Percentiles rank a stretch among this genome's conserved stretches.
Conservation (phyloP, 1,284 basidiomycete species). For the Somion occarium region DNA sequence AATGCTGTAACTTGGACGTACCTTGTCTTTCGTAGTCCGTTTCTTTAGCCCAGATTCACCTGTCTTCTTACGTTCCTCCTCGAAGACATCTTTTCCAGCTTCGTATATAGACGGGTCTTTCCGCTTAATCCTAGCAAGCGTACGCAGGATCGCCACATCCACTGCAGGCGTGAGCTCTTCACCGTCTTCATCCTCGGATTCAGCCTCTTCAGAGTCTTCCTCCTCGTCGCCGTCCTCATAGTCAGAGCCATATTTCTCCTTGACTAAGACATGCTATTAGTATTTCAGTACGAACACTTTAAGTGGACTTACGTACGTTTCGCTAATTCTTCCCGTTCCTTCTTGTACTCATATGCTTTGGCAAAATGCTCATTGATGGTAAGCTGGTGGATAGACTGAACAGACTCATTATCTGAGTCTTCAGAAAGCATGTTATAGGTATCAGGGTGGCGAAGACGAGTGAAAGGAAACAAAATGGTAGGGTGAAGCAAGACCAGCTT, state of each 20-base stretch:
- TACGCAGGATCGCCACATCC: constrained; percentile 93
- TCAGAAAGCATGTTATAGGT: constrained; percentile 38
- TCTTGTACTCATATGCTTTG: constrained; percentile 75
- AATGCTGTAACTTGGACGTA: constrained; percentile 20
- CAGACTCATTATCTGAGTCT: constrained; percentile 39
- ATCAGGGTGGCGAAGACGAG: constrained; percentile 27
- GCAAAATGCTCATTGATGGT: constrained; percentile 82
- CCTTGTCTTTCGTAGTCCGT: constrained; percentile 48
- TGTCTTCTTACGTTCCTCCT: constrained; percentile 65
- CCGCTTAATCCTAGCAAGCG: constrained; percentile 80
- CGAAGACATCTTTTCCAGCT: constrained; percentile 63
- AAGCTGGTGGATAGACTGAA: constrained; percentile 45
- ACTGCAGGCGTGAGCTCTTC: constrained; percentile 93
- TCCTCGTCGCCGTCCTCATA: constrained; percentile 45
- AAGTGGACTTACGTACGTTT: constrained; percentile 48
- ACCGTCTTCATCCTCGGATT: constrained; percentile 92
- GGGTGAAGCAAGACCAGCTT: neutral
- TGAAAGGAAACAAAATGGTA: neutral
- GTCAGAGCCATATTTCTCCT: constrained; percentile 84
- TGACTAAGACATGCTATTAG: constrained; percentile 44
- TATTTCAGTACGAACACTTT: neutral
- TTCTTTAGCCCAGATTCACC: constrained; percentile 19
- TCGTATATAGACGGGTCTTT: constrained; percentile 88
- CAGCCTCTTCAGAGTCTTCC: constrained; percentile 72
- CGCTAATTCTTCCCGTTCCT: constrained; percentile 78